Evolutionary conservation across 2,329 filamentous ascomycete species (phyloP).

Genomic region (Trichoderma sp.): DNA sequence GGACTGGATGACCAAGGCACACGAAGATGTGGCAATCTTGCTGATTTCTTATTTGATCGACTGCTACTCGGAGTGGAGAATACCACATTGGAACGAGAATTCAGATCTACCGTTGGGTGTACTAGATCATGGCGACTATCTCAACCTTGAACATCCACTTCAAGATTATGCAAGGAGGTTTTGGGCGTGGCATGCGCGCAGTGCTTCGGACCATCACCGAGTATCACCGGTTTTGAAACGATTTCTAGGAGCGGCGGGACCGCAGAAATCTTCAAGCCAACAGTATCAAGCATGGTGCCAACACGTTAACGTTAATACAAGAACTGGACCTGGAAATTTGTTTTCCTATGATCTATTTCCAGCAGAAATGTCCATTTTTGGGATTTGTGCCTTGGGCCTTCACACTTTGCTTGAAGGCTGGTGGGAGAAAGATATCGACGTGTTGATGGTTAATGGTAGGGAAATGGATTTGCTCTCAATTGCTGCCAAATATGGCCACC

Average conservation of each 20-base stretch:
- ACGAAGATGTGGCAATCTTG: not conserved
- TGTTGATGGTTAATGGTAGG: not conserved
- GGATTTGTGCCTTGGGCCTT: not conserved
- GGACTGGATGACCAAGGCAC: not conserved
- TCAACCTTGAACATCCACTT: not conserved
- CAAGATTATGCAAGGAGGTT: not conserved
- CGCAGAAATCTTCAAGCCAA: not conserved
- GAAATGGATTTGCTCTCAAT: not conserved
- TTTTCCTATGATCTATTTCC: not conserved
- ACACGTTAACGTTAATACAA: too few relatives aligned
- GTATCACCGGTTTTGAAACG: not conserved
- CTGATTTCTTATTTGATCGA: not conserved
- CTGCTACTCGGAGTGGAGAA: not conserved
- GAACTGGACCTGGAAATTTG: too few relatives aligned
- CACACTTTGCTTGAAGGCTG: not conserved
- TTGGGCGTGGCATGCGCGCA: not conserved
- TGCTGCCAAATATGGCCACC: not conserved
- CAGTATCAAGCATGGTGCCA: not conserved
- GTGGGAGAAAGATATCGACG: not conserved
- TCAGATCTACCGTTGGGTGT: fast-evolving
- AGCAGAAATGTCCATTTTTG: not conserved
- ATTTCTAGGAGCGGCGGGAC: not conserved
- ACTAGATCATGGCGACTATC: not conserved
- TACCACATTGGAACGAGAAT: not conserved
- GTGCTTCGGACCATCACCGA: not conserved